phyloP scores from a whole-genome alignment of 1,284 basidiomycete genomes.

The Ceratobasidium sp. region DNA sequence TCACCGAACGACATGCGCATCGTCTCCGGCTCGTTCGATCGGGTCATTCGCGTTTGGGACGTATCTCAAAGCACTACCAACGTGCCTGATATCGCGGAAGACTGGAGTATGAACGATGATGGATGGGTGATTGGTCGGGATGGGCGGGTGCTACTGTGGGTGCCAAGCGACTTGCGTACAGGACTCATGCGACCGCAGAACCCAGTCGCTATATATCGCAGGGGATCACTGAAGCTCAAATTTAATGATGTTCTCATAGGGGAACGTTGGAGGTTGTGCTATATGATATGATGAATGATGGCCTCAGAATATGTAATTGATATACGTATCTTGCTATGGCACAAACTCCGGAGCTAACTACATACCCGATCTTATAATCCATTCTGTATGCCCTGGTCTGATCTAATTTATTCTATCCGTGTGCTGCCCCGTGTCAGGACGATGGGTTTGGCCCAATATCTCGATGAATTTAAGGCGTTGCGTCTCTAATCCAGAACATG shows the following conservation, averaged over 20 bases:
- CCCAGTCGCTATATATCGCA: background rate
- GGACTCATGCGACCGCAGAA: background rate
- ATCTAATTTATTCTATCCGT: too few relatives aligned
- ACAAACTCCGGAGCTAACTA: too few relatives aligned
- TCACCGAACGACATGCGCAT: slow-evolving; percentile 12
- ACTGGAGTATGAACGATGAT: background rate
- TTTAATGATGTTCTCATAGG: background rate
- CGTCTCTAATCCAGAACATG: background rate
- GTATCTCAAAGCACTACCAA: background rate
- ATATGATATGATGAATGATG: background rate
- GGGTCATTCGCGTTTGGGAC: background rate
- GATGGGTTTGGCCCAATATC: too few relatives aligned
- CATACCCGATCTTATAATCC: too few relatives aligned
- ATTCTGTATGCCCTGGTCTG: too few relatives aligned
- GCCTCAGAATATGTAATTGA: too few relatives aligned
- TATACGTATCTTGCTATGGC: too few relatives aligned
- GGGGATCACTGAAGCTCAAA: background rate
- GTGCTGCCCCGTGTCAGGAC: too few relatives aligned
- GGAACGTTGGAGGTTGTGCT: background rate
- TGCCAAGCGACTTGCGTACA: background rate
- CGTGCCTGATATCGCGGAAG: background rate
- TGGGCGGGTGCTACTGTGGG: background rate
- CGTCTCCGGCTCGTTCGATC: slow-evolving; percentile 1
- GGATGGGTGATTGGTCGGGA: slow-evolving; percentile 5
- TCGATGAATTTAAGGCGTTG: too few relatives aligned